Evolutionary conservation across 2,329 filamentous ascomycete genomes (phyloP).

Genomic region (Colletotrichum cereale): DNA sequence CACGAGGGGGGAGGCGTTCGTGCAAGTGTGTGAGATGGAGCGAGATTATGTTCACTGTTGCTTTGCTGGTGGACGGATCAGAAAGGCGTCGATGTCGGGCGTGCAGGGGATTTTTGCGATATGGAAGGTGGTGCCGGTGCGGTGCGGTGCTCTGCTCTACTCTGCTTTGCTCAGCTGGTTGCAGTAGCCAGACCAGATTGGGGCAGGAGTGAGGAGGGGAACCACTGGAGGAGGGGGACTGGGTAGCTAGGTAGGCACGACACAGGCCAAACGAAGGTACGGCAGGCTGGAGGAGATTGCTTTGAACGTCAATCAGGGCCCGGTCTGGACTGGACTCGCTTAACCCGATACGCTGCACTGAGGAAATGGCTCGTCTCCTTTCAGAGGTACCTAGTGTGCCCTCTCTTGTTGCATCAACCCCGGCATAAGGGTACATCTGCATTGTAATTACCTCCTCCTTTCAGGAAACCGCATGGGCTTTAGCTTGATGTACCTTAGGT

Average conservation of each 20-base stretch:
- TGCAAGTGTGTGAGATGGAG: conserved; percentile 29
- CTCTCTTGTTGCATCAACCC: conserved; percentile 15
- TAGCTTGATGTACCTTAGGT: too few species aligned
- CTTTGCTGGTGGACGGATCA: conserved; percentile 18
- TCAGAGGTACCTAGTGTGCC: background rate
- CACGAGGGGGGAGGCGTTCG: conserved; percentile 11
- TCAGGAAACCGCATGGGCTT: too few species aligned
- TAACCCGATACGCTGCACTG: conserved; percentile 24
- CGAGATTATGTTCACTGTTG: conserved; percentile 34
- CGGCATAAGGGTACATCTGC: background rate
- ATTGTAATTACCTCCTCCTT: background rate
- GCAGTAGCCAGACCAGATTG: conserved; percentile 14
- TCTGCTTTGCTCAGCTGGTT: conserved; percentile 26
- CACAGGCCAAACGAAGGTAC: background rate
- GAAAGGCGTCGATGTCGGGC: conserved; percentile 33
- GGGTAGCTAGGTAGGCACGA: background rate
- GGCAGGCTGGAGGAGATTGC: conserved; percentile 25
- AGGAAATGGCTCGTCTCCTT: background rate
- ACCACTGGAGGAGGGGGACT: background rate
- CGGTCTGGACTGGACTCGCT: conserved; percentile 29
- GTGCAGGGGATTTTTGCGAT: conserved; percentile 36
- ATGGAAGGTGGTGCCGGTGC: conserved; percentile 21
- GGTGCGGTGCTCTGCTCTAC: conserved; percentile 15
- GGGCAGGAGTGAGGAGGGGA: conserved; percentile 7
- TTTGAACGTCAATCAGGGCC: conserved; percentile 16